Base-by-base conservation (phyloP, 345 rosid genomes). In the Gossypium sturtianum region DNA sequence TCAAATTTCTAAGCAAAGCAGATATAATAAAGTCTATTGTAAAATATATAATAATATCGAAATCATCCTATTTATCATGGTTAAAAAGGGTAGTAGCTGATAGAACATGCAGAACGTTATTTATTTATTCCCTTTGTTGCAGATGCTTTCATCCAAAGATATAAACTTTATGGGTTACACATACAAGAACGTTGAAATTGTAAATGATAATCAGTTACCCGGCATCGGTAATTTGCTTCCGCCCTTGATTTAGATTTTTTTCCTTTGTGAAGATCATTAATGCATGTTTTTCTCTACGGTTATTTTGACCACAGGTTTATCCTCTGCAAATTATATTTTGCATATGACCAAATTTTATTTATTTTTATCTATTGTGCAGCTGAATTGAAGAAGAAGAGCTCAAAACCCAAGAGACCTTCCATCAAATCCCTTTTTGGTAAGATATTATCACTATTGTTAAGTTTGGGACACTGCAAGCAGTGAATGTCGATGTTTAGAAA, bases 121-220 rank as follows among this genome's bases (percentile, higher is more conserved):
- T 43, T 60, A n/a, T 56, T 34, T 66, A 20, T 53, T 41, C 44
- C n/a, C 71, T 38, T 76, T 69, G 64, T 44, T 70, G 82, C 90
- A 92, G 98, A 92, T 94, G 98, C 97, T 94, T 59, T 88, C 98
- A 29, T 94, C 98, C 27, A 94, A 94, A 84, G 98, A 94, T 79
- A 74, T 94, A 27, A 91, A 94, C 85, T 94, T 94, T 82, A 93
- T 94, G 78, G 97, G 98, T 77, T 94, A 94, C 78, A 94, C 98
- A 6, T 94, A 94, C 84, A 94, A 94, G 87, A 94, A 94, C 86
- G 88, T 92, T 48, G 98, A 94, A 84, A 92, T 94, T 12, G 91
- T 94, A 71, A 87, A 94, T 73, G 93, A 92, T 75, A 80, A 91
- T 77, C 97, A 94, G 61, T 83, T 94, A 77, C 88, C 93, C 70